Conservation (phyloP, 345 rosid genomes). For the Chamaenerion angustifolium region DNA sequence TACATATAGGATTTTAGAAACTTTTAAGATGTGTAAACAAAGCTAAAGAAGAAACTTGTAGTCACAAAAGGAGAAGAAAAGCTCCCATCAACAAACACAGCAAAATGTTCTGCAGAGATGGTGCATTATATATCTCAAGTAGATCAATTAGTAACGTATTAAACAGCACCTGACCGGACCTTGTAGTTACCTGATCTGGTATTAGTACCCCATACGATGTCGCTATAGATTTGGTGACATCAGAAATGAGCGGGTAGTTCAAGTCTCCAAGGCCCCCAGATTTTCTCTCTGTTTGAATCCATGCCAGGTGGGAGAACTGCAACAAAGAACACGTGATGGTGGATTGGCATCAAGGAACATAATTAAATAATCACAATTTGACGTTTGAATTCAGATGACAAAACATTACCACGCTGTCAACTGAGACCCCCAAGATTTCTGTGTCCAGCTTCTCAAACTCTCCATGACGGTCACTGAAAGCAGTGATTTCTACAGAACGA, state of each 20-base stretch:
- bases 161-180: too few species aligned
- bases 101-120: too few species aligned
- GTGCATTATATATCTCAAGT: too few species aligned
- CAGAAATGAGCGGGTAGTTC: constrained; percentile 77
- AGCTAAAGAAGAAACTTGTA: too few species aligned
- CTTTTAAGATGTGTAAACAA: too few species aligned
- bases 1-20: too few species aligned
- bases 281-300: constrained; percentile 98
- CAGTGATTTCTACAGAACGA: constrained; percentile 69
- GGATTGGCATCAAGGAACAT: too few species aligned
- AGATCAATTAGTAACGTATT: too few species aligned
- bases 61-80: too few species aligned
- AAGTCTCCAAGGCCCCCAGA: constrained; percentile 97
- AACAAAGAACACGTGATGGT: constrained; percentile 1
- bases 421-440: constrained; percentile 74
- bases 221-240: constrained; percentile 80
- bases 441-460: constrained; percentile 88
- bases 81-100: too few species aligned
- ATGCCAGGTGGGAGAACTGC: constrained; percentile 93
- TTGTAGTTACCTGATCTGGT: constrained; percentile 62
- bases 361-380: too few species aligned
- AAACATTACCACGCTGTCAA: constrained; percentile 78
- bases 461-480: constrained; percentile 78
- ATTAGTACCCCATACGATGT: constrained; percentile 71
- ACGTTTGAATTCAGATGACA: too few species aligned